Evolutionary conservation across 345 rosid genomes (phyloP), one percentile per base, ranked within the genome.

Genomic region (Salix arbutifolia): DNA sequence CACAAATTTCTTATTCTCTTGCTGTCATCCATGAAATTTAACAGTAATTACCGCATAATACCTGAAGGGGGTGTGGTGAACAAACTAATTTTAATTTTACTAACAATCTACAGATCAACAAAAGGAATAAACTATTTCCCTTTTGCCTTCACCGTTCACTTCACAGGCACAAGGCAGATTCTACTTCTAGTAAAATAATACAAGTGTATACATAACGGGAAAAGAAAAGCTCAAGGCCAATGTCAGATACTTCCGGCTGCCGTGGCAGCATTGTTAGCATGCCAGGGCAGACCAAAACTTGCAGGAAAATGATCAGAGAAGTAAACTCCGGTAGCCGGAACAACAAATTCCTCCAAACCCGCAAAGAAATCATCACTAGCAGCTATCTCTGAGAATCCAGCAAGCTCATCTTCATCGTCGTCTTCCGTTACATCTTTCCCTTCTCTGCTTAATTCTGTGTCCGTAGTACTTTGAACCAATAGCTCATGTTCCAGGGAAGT

Each of bases 361-460:
- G 74, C 90, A n/a, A 90, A 92, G 84, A 96, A 93, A 81, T 96
- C 98, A 48, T 96, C 97, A 48, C 90, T 82, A n/a, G 86, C 85
- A 17, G 81, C 94, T 77, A 84, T 85, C 68, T 88, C 90, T 14
- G 92, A 89, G 40, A 90, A 68, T 74, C 70, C 84, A 64, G 83
- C 89, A 42, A 83, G 77, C 74, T 90, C 97, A 28, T 81, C 93
- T 14, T 89, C 95, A 38, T 86, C 96, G 2, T 88, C 92, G 17
- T 87, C 91, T 67, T 83, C 93, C 44, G 84, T 86, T 53, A 80
- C 5, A 37, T 86, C 92, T 30, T 75, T 53, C 11, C 73, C 84
- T n/a, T 89, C 96, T 78, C 84, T 81, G 84, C 89, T 86, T 75
- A 80, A 85, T 72, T 82, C 89, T 42, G 76, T 35, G 77, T 82